Percentiles rank a stretch among this genome's conserved stretches.
phyloP scores from a whole-genome alignment of 345 rosid genomes.

The Pelargonium nanum region DNA sequence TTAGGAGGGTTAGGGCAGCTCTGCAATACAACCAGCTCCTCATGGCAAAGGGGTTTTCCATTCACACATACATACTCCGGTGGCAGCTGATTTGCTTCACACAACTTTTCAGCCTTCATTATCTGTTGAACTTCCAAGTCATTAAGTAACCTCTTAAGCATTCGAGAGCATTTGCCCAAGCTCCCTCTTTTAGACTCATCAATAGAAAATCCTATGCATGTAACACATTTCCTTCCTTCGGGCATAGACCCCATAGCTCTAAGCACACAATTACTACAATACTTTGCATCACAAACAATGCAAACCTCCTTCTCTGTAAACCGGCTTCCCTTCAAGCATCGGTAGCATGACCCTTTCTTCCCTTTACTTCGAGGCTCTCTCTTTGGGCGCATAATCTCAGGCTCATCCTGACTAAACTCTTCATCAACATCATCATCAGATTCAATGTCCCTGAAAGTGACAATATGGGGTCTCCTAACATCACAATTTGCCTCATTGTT shows the following conservation, averaged over 20 bases:
- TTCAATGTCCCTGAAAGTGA: constrained; percentile 58
- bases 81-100: constrained; percentile 86
- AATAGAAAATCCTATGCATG: constrained; percentile 76
- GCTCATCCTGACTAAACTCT: constrained; percentile 33
- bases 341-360: constrained; percentile 79
- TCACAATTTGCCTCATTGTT: constrained; percentile 33
- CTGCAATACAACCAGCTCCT: constrained; percentile 73
- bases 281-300: constrained; percentile 90
- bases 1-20: constrained; percentile 75
- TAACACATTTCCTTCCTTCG: constrained; percentile 96
- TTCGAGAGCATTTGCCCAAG: constrained; percentile 86
- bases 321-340: constrained; percentile 77
- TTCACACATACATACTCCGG: constrained; percentile 80
- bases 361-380: constrained; percentile 58
- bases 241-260: constrained; percentile 99
- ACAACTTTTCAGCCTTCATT: constrained; percentile 88
- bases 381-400: constrained; percentile 26
- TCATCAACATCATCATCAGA: constrained; percentile 49
- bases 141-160: constrained; percentile 85
- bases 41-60: constrained; percentile 68
- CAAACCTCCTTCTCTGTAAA: constrained; percentile 97
- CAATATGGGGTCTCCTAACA: constrained; percentile 43
- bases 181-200: constrained; percentile 62
- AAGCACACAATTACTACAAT: constrained; percentile 84
- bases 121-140: constrained; percentile 85